phyloP scores from a whole-genome alignment of 305 asterid genomes.

The Fraxinus velutina region DNA sequence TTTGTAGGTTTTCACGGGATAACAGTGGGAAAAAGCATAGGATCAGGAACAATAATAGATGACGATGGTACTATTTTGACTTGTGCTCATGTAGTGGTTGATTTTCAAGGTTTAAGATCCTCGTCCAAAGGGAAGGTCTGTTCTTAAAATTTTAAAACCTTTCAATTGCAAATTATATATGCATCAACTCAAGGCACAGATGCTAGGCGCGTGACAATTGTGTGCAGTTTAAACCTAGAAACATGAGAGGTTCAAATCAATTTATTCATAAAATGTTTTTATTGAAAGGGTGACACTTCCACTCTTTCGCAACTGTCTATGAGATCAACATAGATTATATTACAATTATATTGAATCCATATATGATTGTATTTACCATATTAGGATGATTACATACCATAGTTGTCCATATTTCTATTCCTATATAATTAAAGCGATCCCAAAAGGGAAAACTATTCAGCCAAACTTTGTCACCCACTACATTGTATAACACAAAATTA shows the following conservation, averaged over 20 bases:
- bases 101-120: constrained; percentile 52
- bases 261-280: not conserved
- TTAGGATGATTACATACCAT: too few species aligned
- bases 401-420: too few species aligned
- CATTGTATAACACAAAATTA: not conserved
- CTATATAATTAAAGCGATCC: too few species aligned
- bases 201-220: not conserved
- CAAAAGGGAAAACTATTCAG: too few species aligned
- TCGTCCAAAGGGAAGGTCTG: constrained; percentile 63
- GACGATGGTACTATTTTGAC: constrained; percentile 89
- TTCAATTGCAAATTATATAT: not conserved
- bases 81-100: constrained; percentile 81
- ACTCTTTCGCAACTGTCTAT: not conserved
- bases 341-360: too few species aligned
- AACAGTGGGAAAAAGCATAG: constrained; percentile 57
- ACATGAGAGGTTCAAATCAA: not conserved
- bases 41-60: constrained; percentile 81
- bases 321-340: too few species aligned
- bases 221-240: not conserved
- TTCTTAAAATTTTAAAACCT: constrained; percentile 9
- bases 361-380: too few species aligned
- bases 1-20: constrained; percentile 54
- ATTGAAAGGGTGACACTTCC: not conserved
- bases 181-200: not conserved
- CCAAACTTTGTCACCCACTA: not conserved